Evolutionary conservation across 2,329 filamentous ascomycete species (phyloP).

Genomic region (Exophiala lecanii-corni): DNA sequence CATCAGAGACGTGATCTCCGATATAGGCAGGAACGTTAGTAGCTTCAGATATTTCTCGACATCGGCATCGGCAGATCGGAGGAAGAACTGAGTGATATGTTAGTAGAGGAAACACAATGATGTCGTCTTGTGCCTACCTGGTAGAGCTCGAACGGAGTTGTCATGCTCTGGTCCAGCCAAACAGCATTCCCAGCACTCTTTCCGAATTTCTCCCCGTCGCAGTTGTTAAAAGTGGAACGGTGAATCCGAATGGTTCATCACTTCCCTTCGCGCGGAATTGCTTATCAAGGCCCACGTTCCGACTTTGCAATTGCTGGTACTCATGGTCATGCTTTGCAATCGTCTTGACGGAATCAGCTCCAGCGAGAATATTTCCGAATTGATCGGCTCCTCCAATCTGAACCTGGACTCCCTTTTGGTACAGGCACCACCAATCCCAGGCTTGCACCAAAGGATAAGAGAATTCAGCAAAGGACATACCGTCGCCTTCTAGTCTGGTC

Average conservation of each 20-base stretch:
- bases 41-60: slow-evolving; percentile 78
- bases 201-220: slow-evolving; percentile 85
- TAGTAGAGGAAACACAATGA: no score
- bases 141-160: slow-evolving; percentile 80
- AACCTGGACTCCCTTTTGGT: slow-evolving; percentile 66
- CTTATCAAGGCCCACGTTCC: slow-evolving; percentile 10
- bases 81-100: slow-evolving; percentile 63
- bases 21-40: slow-evolving; percentile 79
- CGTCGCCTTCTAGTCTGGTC: slow-evolving; percentile 75
- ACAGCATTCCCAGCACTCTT: slow-evolving; percentile 92
- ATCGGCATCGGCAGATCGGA: slow-evolving; percentile 74
- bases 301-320: slow-evolving; percentile 30
- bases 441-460: slow-evolving; percentile 88
- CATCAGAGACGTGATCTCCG: slow-evolving; percentile 65
- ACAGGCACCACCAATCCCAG: slow-evolving; percentile 95
- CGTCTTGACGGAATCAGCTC: slow-evolving; percentile 77
- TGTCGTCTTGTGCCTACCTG: slow-evolving; percentile 52
- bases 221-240: slow-evolving; percentile 83
- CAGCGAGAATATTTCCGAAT: slow-evolving; percentile 90
- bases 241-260: slow-evolving; percentile 70
- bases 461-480: slow-evolving; percentile 93
- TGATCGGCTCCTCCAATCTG: slow-evolving; percentile 96
- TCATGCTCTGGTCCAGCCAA: slow-evolving; percentile 82
- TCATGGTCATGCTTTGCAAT: slow-evolving; percentile 56
- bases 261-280: slow-evolving; percentile 26